Percentiles rank a stretch among this genome's conserved stretches.
Evolutionary conservation across 139 green algal species (phyloP).

Genomic region (Closterium sp.): DNA sequence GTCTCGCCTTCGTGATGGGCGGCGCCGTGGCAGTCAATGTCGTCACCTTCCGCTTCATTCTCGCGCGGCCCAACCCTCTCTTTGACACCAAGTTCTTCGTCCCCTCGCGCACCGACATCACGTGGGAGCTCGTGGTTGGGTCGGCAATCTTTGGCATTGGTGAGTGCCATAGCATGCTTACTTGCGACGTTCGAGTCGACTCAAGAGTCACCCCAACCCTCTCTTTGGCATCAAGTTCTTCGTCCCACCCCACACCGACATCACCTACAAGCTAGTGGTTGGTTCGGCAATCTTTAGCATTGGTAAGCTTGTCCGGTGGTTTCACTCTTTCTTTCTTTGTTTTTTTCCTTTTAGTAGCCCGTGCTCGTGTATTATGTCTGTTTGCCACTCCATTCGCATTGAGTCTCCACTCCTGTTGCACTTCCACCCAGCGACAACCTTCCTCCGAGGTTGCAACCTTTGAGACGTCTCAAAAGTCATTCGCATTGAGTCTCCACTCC

Average conservation of each 20-base stretch:
- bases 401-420: no score
- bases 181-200: no score
- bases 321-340: no score
- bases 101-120: constrained; percentile 51
- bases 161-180: no score
- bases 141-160: constrained; percentile 73
- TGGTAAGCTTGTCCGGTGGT: no score
- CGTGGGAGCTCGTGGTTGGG: constrained; percentile 66
- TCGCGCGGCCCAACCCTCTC: not conserved
- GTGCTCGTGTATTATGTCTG: no score
- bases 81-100: not conserved
- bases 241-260: constrained; percentile 10
- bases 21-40: constrained; percentile 1
- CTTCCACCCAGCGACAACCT: no score
- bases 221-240: not conserved
- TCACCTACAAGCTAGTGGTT: constrained; percentile 66
- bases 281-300: constrained; percentile 73
- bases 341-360: no score
- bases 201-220: not conserved
- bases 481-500: no score
- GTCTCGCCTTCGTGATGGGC: constrained; percentile 2
- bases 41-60: constrained; percentile 14
- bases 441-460: no score
- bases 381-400: not conserved
- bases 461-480: no score